These are phyloP conservation scores for Rhinocladiella similis DNA, from an alignment of 2,329 filamentous ascomycete genomes.

Conservation along the genomic window DNA sequence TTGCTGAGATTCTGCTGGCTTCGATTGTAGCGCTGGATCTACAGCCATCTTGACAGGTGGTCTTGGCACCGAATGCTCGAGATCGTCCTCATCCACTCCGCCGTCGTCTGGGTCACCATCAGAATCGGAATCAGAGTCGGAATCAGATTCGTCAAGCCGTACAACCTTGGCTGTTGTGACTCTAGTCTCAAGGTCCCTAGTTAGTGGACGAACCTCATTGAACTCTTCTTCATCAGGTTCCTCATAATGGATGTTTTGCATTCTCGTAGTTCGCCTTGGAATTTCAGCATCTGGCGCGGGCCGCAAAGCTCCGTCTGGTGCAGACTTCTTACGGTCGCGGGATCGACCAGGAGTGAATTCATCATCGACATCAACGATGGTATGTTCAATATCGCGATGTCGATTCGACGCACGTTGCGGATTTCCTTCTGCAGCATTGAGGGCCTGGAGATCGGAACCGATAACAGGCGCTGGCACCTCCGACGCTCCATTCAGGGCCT, in stretches of 20 bases:
- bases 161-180: constrained; percentile 7
- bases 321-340: constrained; percentile 25
- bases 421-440: constrained; percentile 31
- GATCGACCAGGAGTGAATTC: constrained; percentile 29
- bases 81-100: background rate
- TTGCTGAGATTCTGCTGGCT: background rate
- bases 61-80: constrained; percentile 5
- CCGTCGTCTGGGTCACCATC: constrained; percentile 9
- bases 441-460: constrained; percentile 29
- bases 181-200: background rate
- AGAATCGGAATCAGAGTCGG: constrained; percentile 15
- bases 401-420: constrained; percentile 23
- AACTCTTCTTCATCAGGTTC: constrained; percentile 29
- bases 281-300: constrained; percentile 19
- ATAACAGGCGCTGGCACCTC: constrained; percentile 26
- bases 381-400: constrained; percentile 16
- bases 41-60: constrained; percentile 6
- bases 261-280: constrained; percentile 24
- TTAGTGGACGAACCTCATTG: constrained; percentile 18
- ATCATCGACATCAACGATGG: constrained; percentile 29
- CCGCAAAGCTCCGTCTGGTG: constrained; percentile 14
- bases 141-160: constrained; percentile 10
- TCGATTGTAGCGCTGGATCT: background rate
- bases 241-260: constrained; percentile 26
- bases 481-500: constrained; percentile 18